Base-by-base conservation (phyloP, 1,139 yeast species). In the Pneumocystis wakefieldiae region DNA sequence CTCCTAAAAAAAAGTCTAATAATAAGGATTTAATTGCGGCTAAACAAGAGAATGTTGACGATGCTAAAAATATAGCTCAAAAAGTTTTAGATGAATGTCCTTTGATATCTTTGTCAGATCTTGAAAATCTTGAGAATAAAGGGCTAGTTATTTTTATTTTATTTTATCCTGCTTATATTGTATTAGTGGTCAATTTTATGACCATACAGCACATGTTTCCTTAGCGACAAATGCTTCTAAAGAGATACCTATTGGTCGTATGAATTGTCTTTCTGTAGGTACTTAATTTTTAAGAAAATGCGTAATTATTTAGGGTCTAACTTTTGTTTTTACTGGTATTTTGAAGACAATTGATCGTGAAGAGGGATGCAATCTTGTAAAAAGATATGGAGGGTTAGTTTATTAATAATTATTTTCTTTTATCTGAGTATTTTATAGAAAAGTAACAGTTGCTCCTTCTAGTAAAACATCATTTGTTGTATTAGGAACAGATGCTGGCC, bases 401-500 rank as follows among this genome's bases (percentile, higher is more conserved):
- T 38, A 17, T 32, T 32, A 32, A 32, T 14, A n/a, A 29, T 28
- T 8, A 24, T 32, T 61, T 14, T 24, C 29, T 48, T 10, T 61
- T 28, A 8, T 24, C 10, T 53, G 12, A 38, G n/a, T 8, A 32
- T n/a, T 24, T 15, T 17, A 41, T 42, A 62, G 64, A n/a, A 85
- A 85, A 70, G 96, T 91, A 14, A 88, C 96, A 1, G 83, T 88
- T 67, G 82, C 96, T 0, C 86, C 92, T 38, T 87, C 94, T 63
- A 84, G 89, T 28, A 87, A 86, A 70, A 94, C 98, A 0, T 83
- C 89, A 48, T 78, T 90, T 60, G 96, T 92, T 5, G 97, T 92
- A 1, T 78, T 94, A 38, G 99, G 99, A 6, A 89, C 82, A 62
- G 97, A 92, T 69, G 98, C 98, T 1, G 99, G 99, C 0, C 97